Evolutionary conservation across 257 asterid genomes (phyloP), one percentile per base, ranked within the genome.

Genomic region (Primulina tabacum): DNA sequence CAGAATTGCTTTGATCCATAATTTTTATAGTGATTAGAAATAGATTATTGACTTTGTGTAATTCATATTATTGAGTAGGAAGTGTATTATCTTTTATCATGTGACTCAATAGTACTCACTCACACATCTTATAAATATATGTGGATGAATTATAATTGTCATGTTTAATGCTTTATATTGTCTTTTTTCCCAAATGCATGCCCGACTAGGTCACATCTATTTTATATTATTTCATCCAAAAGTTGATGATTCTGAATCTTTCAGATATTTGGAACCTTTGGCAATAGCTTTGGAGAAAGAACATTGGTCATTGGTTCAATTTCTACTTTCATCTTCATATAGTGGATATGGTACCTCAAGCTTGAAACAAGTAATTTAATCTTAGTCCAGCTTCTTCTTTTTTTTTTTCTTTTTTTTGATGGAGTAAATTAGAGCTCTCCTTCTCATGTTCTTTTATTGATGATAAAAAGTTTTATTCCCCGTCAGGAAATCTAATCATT

Each of bases 261-360:
- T 58, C 90, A 94, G 98, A 38, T 94, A 94, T 75, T 73, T 94
- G 87, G 92, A 91, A 82, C 95, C 98, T 60, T 64, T 94, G 76
- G 98, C 99, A 35, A 83, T 83, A 75, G 96, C 95, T 65, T 73
- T 94, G 82, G 98, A 91, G 68, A 91, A 81, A 82, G 99, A 94
- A 87, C 87, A 69, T 60, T 91, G 99, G 98, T 94, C 99, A 6
- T 71, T 94, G 59, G 97, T 91, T 67, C 99, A 94, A 67, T 89
- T 94, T 82, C 93, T 94, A 17, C 82, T 91, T 74, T 85, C 99
- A 4, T 94, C 99, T 55, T 94, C 98, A 2, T 94, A 91, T 74
- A 86, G 85, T 77, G 99, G 98, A 77, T 94, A 89, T 34, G 98
- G 98, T 77, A 73, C 84, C 77, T 94, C 99, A 72, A 94, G 99